Conservation (phyloP, 2,329 filamentous ascomycete genomes). For the Xylariomycetidae sp. region DNA sequence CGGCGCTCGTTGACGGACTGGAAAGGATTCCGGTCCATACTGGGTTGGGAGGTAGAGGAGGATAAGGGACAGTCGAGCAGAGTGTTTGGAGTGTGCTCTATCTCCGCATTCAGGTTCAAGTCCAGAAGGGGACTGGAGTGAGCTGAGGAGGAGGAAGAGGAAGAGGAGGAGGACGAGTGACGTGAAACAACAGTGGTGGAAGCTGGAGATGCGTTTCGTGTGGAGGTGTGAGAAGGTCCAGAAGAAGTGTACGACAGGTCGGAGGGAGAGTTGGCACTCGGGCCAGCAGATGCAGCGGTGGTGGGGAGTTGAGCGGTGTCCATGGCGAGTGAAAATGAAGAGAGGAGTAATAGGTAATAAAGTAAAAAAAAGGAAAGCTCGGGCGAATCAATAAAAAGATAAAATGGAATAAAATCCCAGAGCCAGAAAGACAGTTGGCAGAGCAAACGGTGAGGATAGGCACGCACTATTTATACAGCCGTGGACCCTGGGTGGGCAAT, state of each 20-base stretch:
- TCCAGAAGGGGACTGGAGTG: constrained; percentile 18
- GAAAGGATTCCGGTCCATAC: constrained; percentile 25
- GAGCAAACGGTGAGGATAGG: constrained; percentile 26
- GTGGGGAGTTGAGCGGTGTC: constrained; percentile 15
- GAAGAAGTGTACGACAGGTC: constrained; percentile 26
- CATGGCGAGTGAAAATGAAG: constrained; percentile 19
- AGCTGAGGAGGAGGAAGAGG: no score
- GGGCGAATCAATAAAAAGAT: no score
- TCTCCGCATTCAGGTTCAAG: constrained; percentile 13
- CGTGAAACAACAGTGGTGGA: constrained; percentile 9
- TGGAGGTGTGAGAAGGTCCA: constrained; percentile 20
- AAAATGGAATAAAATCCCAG: no score
- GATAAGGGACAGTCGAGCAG: constrained; percentile 12
- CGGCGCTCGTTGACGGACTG: constrained; percentile 24
- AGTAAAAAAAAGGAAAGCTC: no score
- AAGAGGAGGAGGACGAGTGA: no score
- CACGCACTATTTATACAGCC: constrained; percentile 23
- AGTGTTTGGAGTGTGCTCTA: constrained; percentile 16
- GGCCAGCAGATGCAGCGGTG: constrained; percentile 13
- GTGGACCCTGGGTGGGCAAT: no score
- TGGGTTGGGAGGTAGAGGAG: no score
- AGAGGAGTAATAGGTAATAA: no score
- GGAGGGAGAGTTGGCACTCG: constrained; percentile 20
- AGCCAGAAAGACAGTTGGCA: no score
- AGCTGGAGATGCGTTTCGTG: constrained; percentile 21